Conservation (phyloP, 2,329 filamentous ascomycete genomes). For the Paradendryphiella salina region DNA sequence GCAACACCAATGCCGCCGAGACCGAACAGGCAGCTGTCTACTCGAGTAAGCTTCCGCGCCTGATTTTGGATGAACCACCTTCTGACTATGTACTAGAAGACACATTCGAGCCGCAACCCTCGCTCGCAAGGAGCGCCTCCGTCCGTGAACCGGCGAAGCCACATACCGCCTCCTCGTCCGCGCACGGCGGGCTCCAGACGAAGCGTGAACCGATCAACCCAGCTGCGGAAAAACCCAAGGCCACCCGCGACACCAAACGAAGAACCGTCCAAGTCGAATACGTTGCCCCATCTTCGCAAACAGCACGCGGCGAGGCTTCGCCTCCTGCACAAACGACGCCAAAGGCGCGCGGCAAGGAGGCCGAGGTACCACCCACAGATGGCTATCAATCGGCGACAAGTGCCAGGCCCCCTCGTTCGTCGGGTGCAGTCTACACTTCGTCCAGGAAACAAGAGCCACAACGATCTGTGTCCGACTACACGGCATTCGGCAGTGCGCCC, state of each 20-base stretch:
- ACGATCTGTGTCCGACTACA: conserved; percentile 56
- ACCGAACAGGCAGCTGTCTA: conserved; percentile 78
- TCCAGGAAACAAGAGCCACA: conserved; percentile 51
- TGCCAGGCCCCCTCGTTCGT: conserved; percentile 28
- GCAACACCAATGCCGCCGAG: conserved; percentile 82
- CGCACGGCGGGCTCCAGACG: conserved; percentile 64
- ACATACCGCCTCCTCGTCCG: conserved; percentile 51
- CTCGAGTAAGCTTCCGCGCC: conserved; percentile 51
- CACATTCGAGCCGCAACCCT: conserved; percentile 62
- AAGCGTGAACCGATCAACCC: conserved; percentile 76
- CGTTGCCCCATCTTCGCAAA: conserved; percentile 86
- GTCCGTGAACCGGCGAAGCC: conserved; percentile 83
- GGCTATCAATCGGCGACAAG: conserved; percentile 41
- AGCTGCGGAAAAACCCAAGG: conserved; percentile 66
- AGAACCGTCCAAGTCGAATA: conserved; percentile 98
- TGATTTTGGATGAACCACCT: neutral
- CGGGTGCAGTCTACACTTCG: conserved; percentile 36
- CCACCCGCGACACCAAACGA: conserved; percentile 79
- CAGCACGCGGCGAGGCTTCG: conserved; percentile 67
- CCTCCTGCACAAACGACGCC: conserved; percentile 47
- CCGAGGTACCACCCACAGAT: conserved; percentile 52
- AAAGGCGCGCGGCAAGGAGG: conserved; percentile 56
- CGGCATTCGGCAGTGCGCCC: conserved; percentile 47
- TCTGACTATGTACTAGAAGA: conserved; percentile 48
- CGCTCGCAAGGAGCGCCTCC: conserved; percentile 82